phyloP scores from a whole-genome alignment of 495 filamentous ascomycete species.

The Penicillium egyptiacum region DNA sequence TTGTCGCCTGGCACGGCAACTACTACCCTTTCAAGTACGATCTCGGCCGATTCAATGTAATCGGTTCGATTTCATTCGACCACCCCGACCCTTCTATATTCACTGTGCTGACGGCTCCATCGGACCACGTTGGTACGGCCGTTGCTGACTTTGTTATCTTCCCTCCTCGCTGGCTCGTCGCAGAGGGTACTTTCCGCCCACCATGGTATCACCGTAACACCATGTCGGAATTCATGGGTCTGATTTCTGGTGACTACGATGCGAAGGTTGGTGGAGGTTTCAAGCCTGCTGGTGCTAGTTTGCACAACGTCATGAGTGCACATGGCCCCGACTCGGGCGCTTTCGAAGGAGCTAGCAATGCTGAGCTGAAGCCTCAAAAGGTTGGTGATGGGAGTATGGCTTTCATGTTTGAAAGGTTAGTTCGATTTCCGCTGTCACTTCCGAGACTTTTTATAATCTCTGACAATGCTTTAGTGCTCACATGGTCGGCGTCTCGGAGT shows the following conservation, averaged over 20 bases:
- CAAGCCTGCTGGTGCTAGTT: slow-evolving; percentile 59
- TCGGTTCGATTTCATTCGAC: slow-evolving; percentile 72
- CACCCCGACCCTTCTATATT: slow-evolving; percentile 83
- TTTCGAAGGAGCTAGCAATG: slow-evolving; percentile 59
- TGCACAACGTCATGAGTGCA: slow-evolving; percentile 65
- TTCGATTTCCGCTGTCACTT: slow-evolving; percentile 9
- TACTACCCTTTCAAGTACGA: slow-evolving; percentile 91
- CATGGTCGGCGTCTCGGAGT: slow-evolving; percentile 91
- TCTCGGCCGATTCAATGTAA: slow-evolving; percentile 74
- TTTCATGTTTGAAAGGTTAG: slow-evolving; percentile 66
- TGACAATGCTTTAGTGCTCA: slow-evolving; percentile 51
- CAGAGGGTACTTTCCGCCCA: slow-evolving; percentile 75
- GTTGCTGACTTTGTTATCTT: slow-evolving; percentile 84
- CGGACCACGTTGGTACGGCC: slow-evolving; percentile 69
- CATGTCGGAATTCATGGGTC: slow-evolving; percentile 68
- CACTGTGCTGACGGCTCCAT: slow-evolving; percentile 75
- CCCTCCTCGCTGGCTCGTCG: slow-evolving; percentile 77
- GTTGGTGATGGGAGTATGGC: slow-evolving; percentile 64
- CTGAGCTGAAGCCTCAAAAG: slow-evolving; percentile 57
- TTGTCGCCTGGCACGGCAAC: slow-evolving; percentile 76
- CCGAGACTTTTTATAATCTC: background rate
- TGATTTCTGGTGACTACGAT: slow-evolving; percentile 65
- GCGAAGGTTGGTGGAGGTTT: slow-evolving; percentile 65
- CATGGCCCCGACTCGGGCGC: slow-evolving; percentile 60
- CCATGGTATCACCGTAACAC: slow-evolving; percentile 80